phyloP scores from a whole-genome alignment of 2,329 filamentous ascomycete genomes.

The Fusarium continuum region DNA sequence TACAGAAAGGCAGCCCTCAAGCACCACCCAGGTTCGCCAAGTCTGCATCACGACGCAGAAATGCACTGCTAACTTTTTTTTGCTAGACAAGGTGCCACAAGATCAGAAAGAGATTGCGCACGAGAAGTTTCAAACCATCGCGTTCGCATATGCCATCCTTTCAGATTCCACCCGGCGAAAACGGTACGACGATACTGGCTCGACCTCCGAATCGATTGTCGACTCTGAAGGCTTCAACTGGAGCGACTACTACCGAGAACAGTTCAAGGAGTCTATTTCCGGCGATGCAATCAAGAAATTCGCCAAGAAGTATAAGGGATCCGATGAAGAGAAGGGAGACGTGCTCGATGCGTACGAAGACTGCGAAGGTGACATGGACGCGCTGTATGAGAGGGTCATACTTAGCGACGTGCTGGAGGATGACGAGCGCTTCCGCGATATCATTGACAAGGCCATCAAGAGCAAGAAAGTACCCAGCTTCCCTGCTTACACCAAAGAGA shows the following conservation, averaged over 20 bases:
- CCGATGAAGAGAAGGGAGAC: slow-evolving; percentile 84
- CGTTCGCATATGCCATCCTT: slow-evolving; percentile 93
- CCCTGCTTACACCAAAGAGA: slow-evolving; percentile 76
- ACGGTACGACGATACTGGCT: slow-evolving; percentile 90
- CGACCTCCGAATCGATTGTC: slow-evolving; percentile 82
- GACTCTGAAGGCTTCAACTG: slow-evolving; percentile 87
- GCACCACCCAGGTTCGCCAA: slow-evolving; percentile 77
- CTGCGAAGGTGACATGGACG: slow-evolving; percentile 77
- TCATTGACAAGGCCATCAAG: slow-evolving; percentile 84
- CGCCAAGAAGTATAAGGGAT: slow-evolving; percentile 80
- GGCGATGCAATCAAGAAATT: slow-evolving; percentile 79
- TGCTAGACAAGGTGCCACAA: slow-evolving; percentile 79
- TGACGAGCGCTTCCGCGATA: slow-evolving; percentile 81
- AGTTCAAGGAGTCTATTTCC: slow-evolving; percentile 81
- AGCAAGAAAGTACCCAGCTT: slow-evolving; percentile 72
- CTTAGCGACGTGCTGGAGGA: slow-evolving; percentile 84
- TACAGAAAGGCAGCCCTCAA: slow-evolving; percentile 92
- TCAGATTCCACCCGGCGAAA: slow-evolving; percentile 82
- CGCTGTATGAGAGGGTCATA: slow-evolving; percentile 85
- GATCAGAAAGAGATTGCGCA: slow-evolving; percentile 78
- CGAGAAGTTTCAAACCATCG: slow-evolving; percentile 85
- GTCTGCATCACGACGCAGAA: neutral
- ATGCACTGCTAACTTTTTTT: slow-evolving; percentile 20
- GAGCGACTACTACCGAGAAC: slow-evolving; percentile 86
- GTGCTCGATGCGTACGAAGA: slow-evolving; percentile 79